A percentile compares a stretch with the other conserved stretches of the same genome.
Conservation (phyloP, 345 rosid genomes). For the Passiflora organensis region DNA sequence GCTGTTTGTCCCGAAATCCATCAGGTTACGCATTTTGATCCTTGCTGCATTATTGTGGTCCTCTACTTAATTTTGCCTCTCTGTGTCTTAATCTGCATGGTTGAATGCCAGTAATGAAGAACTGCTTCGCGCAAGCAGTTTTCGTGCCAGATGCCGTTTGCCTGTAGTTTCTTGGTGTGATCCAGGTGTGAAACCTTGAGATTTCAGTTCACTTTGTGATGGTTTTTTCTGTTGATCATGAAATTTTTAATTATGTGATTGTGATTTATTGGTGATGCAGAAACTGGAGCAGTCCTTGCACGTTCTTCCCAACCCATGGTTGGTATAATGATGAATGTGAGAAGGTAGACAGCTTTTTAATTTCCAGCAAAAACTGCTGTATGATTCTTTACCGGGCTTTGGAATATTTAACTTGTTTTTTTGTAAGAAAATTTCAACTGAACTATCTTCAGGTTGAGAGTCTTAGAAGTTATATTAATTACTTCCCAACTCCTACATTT, state of each 20-base stretch:
- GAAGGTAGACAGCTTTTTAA: conserved; percentile 50
- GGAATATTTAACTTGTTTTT: neutral
- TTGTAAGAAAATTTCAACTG: no score
- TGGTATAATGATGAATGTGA: conserved; percentile 96
- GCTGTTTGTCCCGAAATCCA: conserved; percentile 72
- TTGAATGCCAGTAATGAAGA: conserved; percentile 65
- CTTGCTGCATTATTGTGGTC: neutral
- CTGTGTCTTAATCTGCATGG: conserved; percentile 16
- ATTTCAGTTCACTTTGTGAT: conserved; percentile 4
- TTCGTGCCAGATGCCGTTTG: conserved; percentile 81
- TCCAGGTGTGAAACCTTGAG: conserved; percentile 51
- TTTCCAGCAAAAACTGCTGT: neutral
- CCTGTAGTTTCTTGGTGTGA: conserved; percentile 96
- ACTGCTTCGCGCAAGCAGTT: conserved; percentile 74
- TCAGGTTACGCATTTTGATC: conserved; percentile 47
- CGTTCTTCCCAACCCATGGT: conserved; percentile 97
- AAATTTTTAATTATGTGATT: conserved; percentile 7
- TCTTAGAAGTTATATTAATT: no score
- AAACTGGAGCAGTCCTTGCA: conserved; percentile 90
- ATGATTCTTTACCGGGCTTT: neutral
- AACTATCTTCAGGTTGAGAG: no score
- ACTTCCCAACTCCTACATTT: no score
- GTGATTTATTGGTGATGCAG: conserved; percentile 24
- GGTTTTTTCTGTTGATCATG: conserved; percentile 19
- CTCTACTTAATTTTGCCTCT: neutral